These are phyloP conservation scores for Citrus australasica DNA, from an alignment of 345 rosid genomes.

Conservation along the genomic window DNA sequence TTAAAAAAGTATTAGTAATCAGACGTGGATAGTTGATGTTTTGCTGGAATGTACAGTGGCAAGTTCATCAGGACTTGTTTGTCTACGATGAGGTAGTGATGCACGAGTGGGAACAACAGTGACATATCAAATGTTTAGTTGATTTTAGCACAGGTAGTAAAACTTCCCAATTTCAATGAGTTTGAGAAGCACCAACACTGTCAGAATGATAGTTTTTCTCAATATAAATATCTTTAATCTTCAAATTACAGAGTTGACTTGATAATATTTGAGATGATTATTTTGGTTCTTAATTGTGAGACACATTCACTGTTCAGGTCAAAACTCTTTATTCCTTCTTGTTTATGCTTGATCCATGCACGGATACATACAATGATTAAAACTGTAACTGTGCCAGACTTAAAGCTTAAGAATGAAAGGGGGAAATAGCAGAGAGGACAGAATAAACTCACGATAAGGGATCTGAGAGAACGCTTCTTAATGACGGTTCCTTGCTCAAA, in stretches of 20 bases:
- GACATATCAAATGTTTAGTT: no score
- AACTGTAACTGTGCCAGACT: background rate
- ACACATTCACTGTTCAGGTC: background rate
- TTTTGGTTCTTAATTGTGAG: background rate
- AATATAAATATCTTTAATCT: background rate
- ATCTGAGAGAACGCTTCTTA: slow-evolving; percentile 95
- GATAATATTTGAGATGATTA: background rate
- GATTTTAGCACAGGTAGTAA: background rate
- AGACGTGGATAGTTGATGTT: background rate
- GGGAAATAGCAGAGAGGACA: slow-evolving; percentile 4
- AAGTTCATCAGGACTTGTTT: background rate
- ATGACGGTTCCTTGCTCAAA: slow-evolving; percentile 73
- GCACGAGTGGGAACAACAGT: no score
- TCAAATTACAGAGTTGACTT: background rate
- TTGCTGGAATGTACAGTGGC: background rate
- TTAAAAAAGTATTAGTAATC: background rate
- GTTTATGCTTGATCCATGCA: background rate
- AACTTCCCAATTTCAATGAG: background rate
- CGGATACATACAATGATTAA: background rate
- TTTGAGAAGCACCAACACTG: background rate
- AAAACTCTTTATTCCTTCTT: background rate
- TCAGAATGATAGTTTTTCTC: background rate
- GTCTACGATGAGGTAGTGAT: background rate
- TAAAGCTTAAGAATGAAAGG: no score
- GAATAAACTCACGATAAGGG: slow-evolving; percentile 75